Evolutionary conservation across 2,329 filamentous ascomycete genomes (phyloP).

Genomic region (Aotearoamyces nothofagi): DNA sequence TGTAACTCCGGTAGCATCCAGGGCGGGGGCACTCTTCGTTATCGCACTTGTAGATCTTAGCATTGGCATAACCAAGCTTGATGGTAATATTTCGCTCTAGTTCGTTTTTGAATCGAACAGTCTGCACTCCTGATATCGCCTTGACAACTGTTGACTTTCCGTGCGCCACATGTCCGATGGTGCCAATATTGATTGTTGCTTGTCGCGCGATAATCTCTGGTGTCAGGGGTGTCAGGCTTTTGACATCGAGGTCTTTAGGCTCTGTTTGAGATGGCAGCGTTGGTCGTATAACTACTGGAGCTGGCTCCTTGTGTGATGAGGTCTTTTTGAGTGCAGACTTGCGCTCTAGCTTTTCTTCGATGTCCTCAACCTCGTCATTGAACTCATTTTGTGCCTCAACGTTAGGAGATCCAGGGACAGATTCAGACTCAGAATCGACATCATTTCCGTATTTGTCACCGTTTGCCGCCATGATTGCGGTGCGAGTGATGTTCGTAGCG

Average conservation of each 20-base stretch:
- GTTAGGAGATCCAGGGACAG: slow-evolving; percentile 42
- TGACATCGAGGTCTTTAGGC: slow-evolving; percentile 74
- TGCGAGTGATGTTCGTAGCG: slow-evolving; percentile 7
- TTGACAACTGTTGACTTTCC: slow-evolving; percentile 98
- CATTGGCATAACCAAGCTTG: slow-evolving; percentile 98
- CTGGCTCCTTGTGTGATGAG: slow-evolving; percentile 35
- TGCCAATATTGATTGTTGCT: slow-evolving; percentile 98
- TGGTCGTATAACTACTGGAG: slow-evolving; percentile 43
- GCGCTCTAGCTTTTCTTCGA: slow-evolving; percentile 37
- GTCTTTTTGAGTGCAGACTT: slow-evolving; percentile 83
- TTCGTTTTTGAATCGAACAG: slow-evolving; percentile 99
- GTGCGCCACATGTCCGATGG: slow-evolving; percentile 97
- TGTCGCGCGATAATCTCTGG: slow-evolving; percentile 96
- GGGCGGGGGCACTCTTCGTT: slow-evolving; percentile 81
- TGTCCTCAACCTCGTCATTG: slow-evolving; percentile 39
- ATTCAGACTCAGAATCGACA: slow-evolving; percentile 57
- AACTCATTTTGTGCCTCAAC: slow-evolving; percentile 31
- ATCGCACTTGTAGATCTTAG: slow-evolving; percentile 98
- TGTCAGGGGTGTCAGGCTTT: slow-evolving; percentile 66
- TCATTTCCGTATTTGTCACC: slow-evolving; percentile 56
- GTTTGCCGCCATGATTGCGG: slow-evolving; percentile 21
- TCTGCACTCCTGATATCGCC: slow-evolving; percentile 97
- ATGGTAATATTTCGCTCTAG: slow-evolving; percentile 98
- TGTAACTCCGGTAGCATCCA: slow-evolving; percentile 91
- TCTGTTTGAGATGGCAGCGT: slow-evolving; percentile 82